Conservation (phyloP, 176 grass and related monocot genomes). For the Avena insularis region DNA sequence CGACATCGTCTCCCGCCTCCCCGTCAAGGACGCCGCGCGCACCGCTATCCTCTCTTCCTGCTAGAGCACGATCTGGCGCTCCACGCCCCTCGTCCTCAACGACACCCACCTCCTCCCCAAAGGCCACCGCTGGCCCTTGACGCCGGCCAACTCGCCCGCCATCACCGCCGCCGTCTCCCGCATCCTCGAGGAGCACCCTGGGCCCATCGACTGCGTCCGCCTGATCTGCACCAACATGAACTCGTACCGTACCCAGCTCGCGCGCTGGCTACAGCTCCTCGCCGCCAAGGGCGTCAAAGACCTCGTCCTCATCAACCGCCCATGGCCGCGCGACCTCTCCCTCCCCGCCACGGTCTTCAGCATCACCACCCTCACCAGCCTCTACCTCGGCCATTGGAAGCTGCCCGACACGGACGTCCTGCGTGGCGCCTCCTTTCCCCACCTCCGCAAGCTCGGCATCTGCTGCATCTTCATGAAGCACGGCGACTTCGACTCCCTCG, state of each 20-base stretch:
- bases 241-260: not conserved
- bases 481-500: not conserved
- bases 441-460: constrained; percentile 32
- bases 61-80: not conserved
- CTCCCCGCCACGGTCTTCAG: not conserved
- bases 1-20: too few relatives aligned
- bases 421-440: not conserved
- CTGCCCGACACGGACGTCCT: not conserved
- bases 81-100: not conserved
- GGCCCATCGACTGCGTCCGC: constrained; percentile 5
- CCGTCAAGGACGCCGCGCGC: too few relatives aligned
- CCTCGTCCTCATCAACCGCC: not conserved
- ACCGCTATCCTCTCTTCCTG: not conserved
- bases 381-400: not conserved
- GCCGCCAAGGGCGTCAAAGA: not conserved
- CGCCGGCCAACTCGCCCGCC: not conserved
- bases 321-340: not conserved
- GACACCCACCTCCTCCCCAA: not conserved
- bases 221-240: not conserved
- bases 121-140: not conserved
- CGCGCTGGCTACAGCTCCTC: not conserved
- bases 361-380: not conserved
- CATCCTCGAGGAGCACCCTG: constrained; percentile 7
- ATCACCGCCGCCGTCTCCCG: not conserved
- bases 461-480: not conserved